Conservation (phyloP, 306 rosid genomes). For the Malus sieversii region DNA sequence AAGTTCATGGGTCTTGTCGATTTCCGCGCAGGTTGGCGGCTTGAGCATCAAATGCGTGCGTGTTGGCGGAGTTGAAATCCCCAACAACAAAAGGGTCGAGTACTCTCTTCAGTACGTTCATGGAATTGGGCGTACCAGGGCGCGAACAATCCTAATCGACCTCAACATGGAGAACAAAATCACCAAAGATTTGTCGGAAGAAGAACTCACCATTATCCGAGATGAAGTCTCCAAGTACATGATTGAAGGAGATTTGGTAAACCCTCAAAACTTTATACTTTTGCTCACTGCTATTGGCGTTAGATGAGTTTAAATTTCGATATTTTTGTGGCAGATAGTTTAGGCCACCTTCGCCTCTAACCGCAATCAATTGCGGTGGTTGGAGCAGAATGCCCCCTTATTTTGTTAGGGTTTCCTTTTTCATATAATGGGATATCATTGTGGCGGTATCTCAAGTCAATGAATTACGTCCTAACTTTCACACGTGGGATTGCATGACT, state of each 20-base stretch:
- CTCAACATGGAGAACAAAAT: constrained; percentile 68
- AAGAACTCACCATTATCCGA: constrained; percentile 64
- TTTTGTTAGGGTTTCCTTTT: neutral
- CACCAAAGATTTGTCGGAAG: constrained; percentile 76
- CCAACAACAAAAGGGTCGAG: constrained; percentile 78
- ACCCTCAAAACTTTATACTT: neutral
- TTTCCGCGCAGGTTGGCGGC: constrained; percentile 28
- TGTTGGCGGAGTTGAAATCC: constrained; percentile 89
- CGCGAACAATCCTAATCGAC: constrained; percentile 58
- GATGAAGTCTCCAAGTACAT: constrained; percentile 80
- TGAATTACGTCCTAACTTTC: too few relatives aligned
- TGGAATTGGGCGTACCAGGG: constrained; percentile 73
- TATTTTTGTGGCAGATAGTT: too few relatives aligned
- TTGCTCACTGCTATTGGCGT: neutral
- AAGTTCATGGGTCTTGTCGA: neutral
- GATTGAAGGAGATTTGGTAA: constrained; percentile 92
- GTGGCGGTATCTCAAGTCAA: neutral
- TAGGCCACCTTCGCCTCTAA: neutral
- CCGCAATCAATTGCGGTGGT: neutral
- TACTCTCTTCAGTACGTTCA: constrained; percentile 84
- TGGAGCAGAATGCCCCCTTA: neutral
- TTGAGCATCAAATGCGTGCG: constrained; percentile 63
- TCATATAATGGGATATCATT: neutral
- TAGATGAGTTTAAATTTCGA: neutral
- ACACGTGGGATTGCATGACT: neutral